A percentile compares a stretch with the other conserved stretches of the same genome.
Evolutionary conservation across 2,329 filamentous ascomycete genomes (phyloP).

Genomic region (Bipolaris cookei): DNA sequence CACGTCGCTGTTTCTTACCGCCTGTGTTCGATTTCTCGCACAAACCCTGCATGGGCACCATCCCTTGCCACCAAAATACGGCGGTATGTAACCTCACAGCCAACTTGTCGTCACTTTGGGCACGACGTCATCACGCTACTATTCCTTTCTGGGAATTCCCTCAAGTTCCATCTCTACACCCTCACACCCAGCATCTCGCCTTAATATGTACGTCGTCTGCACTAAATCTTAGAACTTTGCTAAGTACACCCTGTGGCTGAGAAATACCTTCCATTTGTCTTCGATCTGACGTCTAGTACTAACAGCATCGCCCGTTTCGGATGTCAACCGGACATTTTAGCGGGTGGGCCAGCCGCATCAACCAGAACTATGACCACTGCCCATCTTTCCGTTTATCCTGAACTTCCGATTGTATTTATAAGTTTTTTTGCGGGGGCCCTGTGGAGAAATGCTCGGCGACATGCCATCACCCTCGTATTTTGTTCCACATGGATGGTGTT

Average conservation of each 20-base stretch:
- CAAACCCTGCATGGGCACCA: not conserved
- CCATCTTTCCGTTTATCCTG: not conserved
- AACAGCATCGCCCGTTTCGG: not conserved
- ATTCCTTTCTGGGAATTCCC: not conserved
- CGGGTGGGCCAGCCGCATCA: not conserved
- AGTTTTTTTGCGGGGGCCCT: not conserved
- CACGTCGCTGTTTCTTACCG: not conserved
- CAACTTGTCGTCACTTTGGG: not conserved
- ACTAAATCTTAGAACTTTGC: not conserved
- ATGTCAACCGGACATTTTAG: not conserved
- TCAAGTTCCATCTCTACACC: too few species aligned
- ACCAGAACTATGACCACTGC: not conserved
- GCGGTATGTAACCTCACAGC: not conserved
- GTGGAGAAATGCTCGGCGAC: not conserved
- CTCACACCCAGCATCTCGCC: too few species aligned
- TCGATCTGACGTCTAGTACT: not conserved
- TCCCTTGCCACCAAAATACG: not conserved
- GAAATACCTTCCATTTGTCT: not conserved
- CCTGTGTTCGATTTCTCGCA: not conserved
- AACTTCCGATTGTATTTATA: not conserved
- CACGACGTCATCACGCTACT: not conserved
- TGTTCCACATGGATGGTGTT: not conserved
- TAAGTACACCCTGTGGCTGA: not conserved
- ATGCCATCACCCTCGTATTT: constrained; percentile 3
- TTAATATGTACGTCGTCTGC: not conserved